Base-by-base conservation (phyloP, 177 flowering plant species). In the Vitis hybrid region DNA sequence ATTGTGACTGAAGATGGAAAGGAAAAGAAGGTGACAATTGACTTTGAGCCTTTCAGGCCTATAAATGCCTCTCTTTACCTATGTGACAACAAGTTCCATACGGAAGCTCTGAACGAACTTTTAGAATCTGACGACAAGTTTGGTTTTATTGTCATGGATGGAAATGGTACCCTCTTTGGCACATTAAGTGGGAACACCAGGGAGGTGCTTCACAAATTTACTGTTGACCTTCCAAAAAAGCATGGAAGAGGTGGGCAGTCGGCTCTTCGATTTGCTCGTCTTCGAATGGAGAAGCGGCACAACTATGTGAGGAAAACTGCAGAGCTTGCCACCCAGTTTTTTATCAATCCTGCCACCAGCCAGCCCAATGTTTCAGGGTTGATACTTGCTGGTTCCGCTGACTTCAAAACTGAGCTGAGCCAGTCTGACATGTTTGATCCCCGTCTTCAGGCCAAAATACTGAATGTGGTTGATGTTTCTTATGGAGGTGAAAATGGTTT, bases 11-110 rank as follows among this genome's bases (percentile, higher is more conserved):
- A n/a, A n/a, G n/a, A n/a, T n/a, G n/a, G n/a, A n/a, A n/a, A n/a
- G n/a, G n/a, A n/a, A n/a, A n/a, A n/a, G n/a, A n/a, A n/a, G n/a
- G n/a, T n/a, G n/a, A n/a, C n/a, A n/a, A n/a, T n/a, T n/a, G n/a
- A n/a, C n/a, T n/a, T n/a, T n/a, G n/a, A n/a, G 60, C 76, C 76
- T 49, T 74, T 74, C 45, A 74, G 48, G 64, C 77, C 77, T 10
- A 69, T 74, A 8, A 74, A 74, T 60, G 77, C 69, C 1, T 69
- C 73, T 7, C 60, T 74, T 5, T 74, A 74, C 64, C 73, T 69
- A 7, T 69, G 77, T 69, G 77, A 69, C 59, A 74, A 74, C 69
- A 74, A 74, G 56, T 74, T 74, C 45, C 69, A 74, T 69, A 74
- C 77, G 1, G 77, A 74, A 51, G 77, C 77, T 7, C 60, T 69